A percentile compares a stretch with the other conserved stretches of the same genome.
Evolutionary conservation across 2,329 filamentous ascomycete genomes (phyloP).

Genomic region (Didymella arachidicola): DNA sequence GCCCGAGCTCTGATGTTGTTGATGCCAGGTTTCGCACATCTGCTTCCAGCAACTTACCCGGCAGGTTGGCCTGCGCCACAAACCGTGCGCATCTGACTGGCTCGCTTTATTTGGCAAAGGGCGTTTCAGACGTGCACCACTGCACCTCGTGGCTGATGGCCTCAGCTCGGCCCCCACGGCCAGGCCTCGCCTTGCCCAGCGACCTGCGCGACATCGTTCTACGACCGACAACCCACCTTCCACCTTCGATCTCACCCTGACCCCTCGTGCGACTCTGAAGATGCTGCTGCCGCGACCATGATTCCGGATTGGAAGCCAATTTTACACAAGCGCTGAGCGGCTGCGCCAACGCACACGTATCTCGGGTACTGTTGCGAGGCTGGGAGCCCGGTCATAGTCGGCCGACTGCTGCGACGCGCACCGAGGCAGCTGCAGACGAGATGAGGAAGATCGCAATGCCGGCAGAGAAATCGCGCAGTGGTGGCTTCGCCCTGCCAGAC

Average conservation of each 20-base stretch:
- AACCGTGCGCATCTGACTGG: conserved; percentile 5
- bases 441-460: conserved; percentile 24
- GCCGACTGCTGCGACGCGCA: conserved; percentile 17
- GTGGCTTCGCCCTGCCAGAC: conserved; percentile 30
- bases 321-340: conserved; percentile 22
- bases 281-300: conserved; percentile 20
- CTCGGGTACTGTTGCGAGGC: conserved; percentile 4
- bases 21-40: neutral
- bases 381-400: conserved; percentile 17
- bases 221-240: conserved; percentile 22
- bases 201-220: conserved; percentile 15
- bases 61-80: conserved; percentile 8
- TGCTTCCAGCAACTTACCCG: conserved; percentile 11
- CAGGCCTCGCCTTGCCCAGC: conserved; percentile 17
- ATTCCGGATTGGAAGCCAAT: conserved; percentile 11
- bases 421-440: conserved; percentile 9
- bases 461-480: conserved; percentile 39
- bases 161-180: conserved; percentile 12
- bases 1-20: neutral
- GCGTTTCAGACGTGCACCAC: conserved; percentile 19
- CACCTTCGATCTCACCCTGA: conserved; percentile 15
- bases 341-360: conserved; percentile 11
- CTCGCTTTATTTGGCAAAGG: conserved; percentile 14
- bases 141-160: conserved; percentile 15
- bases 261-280: conserved; percentile 15